phyloP scores from a whole-genome alignment of 2,329 filamentous ascomycete genomes.

The Chaetomium sp. region DNA sequence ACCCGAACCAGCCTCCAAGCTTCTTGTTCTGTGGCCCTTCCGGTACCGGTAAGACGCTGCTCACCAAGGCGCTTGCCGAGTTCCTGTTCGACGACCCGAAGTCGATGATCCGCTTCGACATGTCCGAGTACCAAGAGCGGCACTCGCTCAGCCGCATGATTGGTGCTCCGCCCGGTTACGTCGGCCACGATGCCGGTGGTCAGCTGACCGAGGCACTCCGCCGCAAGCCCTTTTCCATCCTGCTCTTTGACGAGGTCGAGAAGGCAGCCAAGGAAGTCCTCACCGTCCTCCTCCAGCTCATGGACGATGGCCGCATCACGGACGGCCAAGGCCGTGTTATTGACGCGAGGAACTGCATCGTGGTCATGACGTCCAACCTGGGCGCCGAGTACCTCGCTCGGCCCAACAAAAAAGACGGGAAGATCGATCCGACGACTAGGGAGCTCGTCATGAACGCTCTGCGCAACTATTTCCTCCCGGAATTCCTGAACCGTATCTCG shows the following conservation, averaged over 20 bases:
- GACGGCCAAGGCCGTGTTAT: slow-evolving; percentile 95
- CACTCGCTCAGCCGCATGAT: slow-evolving; percentile 97
- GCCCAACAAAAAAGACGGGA: slow-evolving; percentile 75
- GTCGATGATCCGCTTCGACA: slow-evolving; percentile 98
- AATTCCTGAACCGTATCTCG: slow-evolving; percentile 98
- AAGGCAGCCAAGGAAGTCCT: slow-evolving; percentile 98
- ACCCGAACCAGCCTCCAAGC: slow-evolving; percentile 94
- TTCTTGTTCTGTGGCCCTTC: slow-evolving; percentile 99
- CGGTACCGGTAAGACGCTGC: slow-evolving; percentile 94
- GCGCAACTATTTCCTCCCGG: slow-evolving; percentile 94
- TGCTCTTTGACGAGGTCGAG: slow-evolving; percentile 97
- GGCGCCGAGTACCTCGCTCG: slow-evolving; percentile 92
- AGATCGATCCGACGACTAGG: slow-evolving; percentile 79
- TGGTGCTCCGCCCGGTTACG: slow-evolving; percentile 93
- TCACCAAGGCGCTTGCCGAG: slow-evolving; percentile 95
- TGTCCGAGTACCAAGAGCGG: slow-evolving; percentile 99
- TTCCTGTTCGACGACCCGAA: slow-evolving; percentile 98
- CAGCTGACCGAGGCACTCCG: slow-evolving; percentile 94
- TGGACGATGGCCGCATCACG: slow-evolving; percentile 98
- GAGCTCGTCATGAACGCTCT: slow-evolving; percentile 90
- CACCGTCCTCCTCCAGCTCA: slow-evolving; percentile 96
- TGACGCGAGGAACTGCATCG: slow-evolving; percentile 96
- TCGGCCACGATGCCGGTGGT: slow-evolving; percentile 93
- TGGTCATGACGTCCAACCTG: slow-evolving; percentile 98
- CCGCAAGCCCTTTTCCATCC: slow-evolving; percentile 93